These are phyloP conservation scores for Trichophyton verrucosum DNA, from an alignment of 2,329 filamentous ascomycete genomes.

Conservation along the genomic window DNA sequence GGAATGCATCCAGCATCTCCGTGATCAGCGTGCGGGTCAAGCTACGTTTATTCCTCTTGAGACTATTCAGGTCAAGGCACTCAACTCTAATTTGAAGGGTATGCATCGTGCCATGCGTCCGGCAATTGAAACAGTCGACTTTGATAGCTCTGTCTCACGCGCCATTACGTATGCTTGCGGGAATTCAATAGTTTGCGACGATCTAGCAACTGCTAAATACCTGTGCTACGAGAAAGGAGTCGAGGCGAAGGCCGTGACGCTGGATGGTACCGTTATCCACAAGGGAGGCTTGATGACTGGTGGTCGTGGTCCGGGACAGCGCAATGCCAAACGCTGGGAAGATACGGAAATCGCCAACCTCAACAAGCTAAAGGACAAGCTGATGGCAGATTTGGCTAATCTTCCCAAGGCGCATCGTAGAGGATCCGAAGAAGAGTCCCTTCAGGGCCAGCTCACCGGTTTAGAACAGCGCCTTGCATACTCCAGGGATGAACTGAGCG, in stretches of 20 bases:
- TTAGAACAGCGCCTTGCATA: slow-evolving; percentile 64
- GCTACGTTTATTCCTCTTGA: slow-evolving; percentile 94
- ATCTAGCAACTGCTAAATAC: slow-evolving; percentile 70
- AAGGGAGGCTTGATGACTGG: slow-evolving; percentile 96
- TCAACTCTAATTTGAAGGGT: slow-evolving; percentile 82
- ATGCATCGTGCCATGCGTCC: slow-evolving; percentile 71
- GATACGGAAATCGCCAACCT: slow-evolving; percentile 80
- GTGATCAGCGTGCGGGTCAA: slow-evolving; percentile 73
- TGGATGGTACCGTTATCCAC: slow-evolving; percentile 93
- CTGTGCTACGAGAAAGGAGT: slow-evolving; percentile 76
- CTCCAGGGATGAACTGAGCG: slow-evolving; percentile 61
- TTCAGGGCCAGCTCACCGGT: slow-evolving; percentile 67
- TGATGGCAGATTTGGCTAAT: slow-evolving; percentile 63
- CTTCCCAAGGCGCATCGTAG: slow-evolving; percentile 68
- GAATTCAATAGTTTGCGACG: slow-evolving; percentile 88
- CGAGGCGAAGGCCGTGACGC: slow-evolving; percentile 83
- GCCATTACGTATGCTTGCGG: slow-evolving; percentile 93
- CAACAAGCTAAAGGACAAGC: slow-evolving; percentile 60
- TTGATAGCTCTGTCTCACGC: slow-evolving; percentile 73
- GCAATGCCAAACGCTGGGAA: slow-evolving; percentile 70
- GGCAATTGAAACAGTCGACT: slow-evolving; percentile 93
- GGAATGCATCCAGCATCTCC: slow-evolving; percentile 88
- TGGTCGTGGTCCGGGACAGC: slow-evolving; percentile 67
- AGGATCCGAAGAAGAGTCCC: slow-evolving; percentile 62
- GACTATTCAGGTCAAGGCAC: slow-evolving; percentile 87